Evolutionary conservation across 805 yeast genomes (phyloP), one percentile per base, ranked within the genome.

Genomic region (Cyberlindnera saturnus): DNA sequence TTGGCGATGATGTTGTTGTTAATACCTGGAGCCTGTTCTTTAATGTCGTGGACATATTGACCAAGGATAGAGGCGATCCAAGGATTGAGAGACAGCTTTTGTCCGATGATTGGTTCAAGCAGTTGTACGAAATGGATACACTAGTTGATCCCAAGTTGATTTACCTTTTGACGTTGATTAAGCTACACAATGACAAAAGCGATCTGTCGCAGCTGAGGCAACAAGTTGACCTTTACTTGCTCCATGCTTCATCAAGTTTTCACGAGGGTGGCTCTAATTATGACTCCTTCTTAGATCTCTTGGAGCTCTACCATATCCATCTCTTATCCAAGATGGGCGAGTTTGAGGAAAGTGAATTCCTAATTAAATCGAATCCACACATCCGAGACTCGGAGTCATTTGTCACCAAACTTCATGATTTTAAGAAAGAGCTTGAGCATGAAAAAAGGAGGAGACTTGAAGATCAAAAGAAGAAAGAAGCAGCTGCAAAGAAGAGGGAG

Each of bases 11-110:
- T 11, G 15, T 51, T 3, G 50, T 54, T 11, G 34, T 47, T 6
- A 56, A 47, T 32, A 31, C 52, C 10, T 59, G 62, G 62, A 41
- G 55, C 5, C 39, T 59, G 13, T 57, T 57, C 36, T 49, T 59
- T 44, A 57, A 56, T 34, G 36, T 59, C 23, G 44, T 59, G 14
- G 61, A 59, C 44, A 49, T 59, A n/a, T 13, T 54, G 13, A 57
- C 50, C 38, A 55, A 51, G 20, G 41, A 40, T 4, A 32, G 28
- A 1, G 46, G 40, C 5, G 33, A 32, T 14, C 38, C 32, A 4
- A 37, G 42, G 10, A 14, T 51, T 16, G 46, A 40, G 3, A 13
- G 18, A 0, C 9, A 28, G 5, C 46, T 54, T 9, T 3, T 42
- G 14, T 45, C 53, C 2, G 39, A 51, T 38, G 40, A 28, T 7